phyloP scores from a whole-genome alignment of 2,329 filamentous ascomycete species.

The Hypomyces rosellus region DNA sequence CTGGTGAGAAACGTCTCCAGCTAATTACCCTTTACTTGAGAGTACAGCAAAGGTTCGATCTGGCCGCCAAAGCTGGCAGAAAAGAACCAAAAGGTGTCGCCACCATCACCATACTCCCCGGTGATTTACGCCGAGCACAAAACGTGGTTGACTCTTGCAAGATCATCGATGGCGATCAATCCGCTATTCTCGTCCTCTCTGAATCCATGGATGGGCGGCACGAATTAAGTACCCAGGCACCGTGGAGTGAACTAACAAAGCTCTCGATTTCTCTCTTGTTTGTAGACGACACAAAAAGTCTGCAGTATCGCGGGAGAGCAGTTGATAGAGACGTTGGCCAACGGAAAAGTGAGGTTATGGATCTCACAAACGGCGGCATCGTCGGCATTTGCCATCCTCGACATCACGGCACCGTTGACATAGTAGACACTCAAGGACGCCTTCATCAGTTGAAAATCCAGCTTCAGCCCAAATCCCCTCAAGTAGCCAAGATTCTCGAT shows the following conservation, averaged over 20 bases:
- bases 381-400: slow-evolving; percentile 52
- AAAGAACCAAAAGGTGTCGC: slow-evolving; percentile 17
- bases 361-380: slow-evolving; percentile 42
- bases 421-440: slow-evolving; percentile 55
- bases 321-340: slow-evolving; percentile 46
- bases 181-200: slow-evolving; percentile 64
- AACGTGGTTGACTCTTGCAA: slow-evolving; percentile 69
- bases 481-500: slow-evolving; percentile 55
- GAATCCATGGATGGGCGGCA: slow-evolving; percentile 57
- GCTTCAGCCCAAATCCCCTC: slow-evolving; percentile 57
- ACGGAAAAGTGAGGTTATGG: slow-evolving; percentile 39
- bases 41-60: slow-evolving; percentile 28
- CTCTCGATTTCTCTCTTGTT: slow-evolving; percentile 57
- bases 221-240: slow-evolving; percentile 66
- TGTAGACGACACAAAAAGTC: slow-evolving; percentile 52
- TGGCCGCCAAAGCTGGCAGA: slow-evolving; percentile 15
- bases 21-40: slow-evolving; percentile 58
- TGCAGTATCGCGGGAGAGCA: slow-evolving; percentile 49
- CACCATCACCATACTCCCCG: slow-evolving; percentile 27
- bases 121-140: slow-evolving; percentile 53
- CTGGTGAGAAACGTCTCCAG: slow-evolving; percentile 59
- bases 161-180: slow-evolving; percentile 58
- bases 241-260: slow-evolving; percentile 66
- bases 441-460: slow-evolving; percentile 63
- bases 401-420: slow-evolving; percentile 55